These are phyloP conservation scores for Xeromyces bisporus DNA, from an alignment of 495 filamentous ascomycete genomes.

Conservation along the genomic window DNA sequence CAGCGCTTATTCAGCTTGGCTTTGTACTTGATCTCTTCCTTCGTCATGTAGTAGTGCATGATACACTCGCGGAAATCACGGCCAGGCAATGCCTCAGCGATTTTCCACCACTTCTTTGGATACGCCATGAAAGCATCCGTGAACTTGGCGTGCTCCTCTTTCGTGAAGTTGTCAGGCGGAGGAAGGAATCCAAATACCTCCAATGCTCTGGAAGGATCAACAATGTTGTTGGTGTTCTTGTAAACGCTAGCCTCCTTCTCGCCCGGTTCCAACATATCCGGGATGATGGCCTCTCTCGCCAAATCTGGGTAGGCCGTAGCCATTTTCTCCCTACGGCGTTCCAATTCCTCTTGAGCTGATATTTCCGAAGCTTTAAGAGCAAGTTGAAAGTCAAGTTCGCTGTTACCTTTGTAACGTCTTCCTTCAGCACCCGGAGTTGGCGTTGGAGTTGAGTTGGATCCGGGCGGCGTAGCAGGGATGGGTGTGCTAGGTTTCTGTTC, in stretches of 20 bases:
- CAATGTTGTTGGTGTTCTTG: constrained; percentile 54
- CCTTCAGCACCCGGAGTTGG: constrained; percentile 34
- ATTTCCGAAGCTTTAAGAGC: constrained; percentile 62
- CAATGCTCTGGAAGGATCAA: constrained; percentile 49
- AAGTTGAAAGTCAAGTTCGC: constrained; percentile 61
- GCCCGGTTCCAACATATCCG: constrained; percentile 49
- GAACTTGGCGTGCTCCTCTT: constrained; percentile 61
- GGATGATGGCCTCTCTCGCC: constrained; percentile 71
- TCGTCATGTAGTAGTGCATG: constrained; percentile 89
- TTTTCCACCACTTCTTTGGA: constrained; percentile 87
- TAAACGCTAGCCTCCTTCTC: constrained; percentile 36
- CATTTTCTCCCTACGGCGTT: constrained; percentile 45
- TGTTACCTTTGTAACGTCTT: constrained; percentile 45
- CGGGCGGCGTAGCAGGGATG: constrained; percentile 33
- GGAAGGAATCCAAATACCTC: constrained; percentile 56
- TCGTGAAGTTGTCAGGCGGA: constrained; percentile 65
- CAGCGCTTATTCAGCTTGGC: constrained; percentile 57
- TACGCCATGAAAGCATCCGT: constrained; percentile 59
- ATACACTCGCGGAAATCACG: constrained; percentile 78
- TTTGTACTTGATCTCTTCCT: constrained; percentile 74
- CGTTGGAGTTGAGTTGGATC: constrained; percentile 17
- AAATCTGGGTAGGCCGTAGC: constrained; percentile 57
- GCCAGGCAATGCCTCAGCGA: constrained; percentile 53
- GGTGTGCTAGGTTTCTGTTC: constrained; percentile 33
- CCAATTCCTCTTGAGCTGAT: constrained; percentile 56